phyloP scores from a whole-genome alignment of 306 rosid species.

The Crataegus laevigata region DNA sequence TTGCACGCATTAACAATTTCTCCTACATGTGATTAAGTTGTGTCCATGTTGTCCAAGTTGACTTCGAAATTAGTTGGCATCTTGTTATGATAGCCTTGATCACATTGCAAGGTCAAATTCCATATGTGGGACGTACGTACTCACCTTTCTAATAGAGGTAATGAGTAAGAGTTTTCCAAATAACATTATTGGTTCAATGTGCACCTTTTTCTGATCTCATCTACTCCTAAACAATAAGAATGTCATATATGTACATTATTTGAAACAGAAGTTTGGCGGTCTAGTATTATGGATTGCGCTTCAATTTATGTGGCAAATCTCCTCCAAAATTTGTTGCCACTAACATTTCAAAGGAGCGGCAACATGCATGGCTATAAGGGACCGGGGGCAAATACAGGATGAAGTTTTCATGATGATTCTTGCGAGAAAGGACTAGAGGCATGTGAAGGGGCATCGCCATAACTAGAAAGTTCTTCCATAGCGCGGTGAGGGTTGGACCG shows the following conservation, averaged over 20 bases:
- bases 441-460: background rate
- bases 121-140: background rate
- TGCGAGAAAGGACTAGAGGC: background rate
- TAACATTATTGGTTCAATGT: background rate
- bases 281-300: background rate
- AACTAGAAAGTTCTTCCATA: conserved; percentile 51
- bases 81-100: background rate
- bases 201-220: too few species aligned
- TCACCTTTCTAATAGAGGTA: background rate
- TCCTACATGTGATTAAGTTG: background rate
- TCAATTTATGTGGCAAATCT: background rate
- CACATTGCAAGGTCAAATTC: background rate
- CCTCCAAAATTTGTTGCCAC: background rate
- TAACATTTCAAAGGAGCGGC: background rate
- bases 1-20: background rate
- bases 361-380: background rate
- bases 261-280: background rate
- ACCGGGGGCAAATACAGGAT: background rate
- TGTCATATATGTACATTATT: too few species aligned
- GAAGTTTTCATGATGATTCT: background rate
- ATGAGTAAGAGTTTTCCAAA: too few species aligned
- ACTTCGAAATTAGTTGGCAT: background rate
- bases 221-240: background rate
- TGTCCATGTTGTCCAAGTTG: background rate
- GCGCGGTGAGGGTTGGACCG: conserved; percentile 46